Conservation (phyloP, 1,284 basidiomycete genomes). For the Sutorius eximius region DNA sequence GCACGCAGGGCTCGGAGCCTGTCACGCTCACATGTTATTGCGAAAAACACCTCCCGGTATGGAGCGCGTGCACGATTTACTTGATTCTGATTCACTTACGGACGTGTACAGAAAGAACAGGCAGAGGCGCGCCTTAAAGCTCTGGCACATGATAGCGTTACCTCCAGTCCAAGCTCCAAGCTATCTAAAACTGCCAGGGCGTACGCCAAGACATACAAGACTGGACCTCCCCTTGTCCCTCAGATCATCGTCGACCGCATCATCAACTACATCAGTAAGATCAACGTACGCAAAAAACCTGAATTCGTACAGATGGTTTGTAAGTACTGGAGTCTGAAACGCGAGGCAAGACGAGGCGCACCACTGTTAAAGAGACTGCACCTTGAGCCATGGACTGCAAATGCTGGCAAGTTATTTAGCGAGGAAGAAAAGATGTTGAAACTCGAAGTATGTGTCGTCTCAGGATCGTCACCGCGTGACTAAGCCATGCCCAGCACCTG, state of each 20-base stretch:
- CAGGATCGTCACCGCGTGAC: slow-evolving; percentile 1
- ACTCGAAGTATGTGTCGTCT: slow-evolving; percentile 58
- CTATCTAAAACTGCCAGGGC: slow-evolving; percentile 73
- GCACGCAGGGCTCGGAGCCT: slow-evolving; percentile 69
- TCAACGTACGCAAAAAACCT: slow-evolving; percentile 74
- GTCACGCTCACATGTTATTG: slow-evolving; percentile 77
- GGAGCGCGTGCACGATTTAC: slow-evolving; percentile 28
- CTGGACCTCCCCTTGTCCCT: slow-evolving; percentile 76
- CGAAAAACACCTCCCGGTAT: slow-evolving; percentile 85
- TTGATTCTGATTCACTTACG: slow-evolving; percentile 7
- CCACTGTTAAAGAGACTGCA: slow-evolving; percentile 93
- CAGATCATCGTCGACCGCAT: slow-evolving; percentile 76
- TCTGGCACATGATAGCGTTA: slow-evolving; percentile 47
- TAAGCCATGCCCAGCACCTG: slow-evolving; percentile 53
- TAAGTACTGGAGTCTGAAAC: slow-evolving; percentile 96
- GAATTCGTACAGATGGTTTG: slow-evolving; percentile 82
- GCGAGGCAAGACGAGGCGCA: slow-evolving; percentile 90
- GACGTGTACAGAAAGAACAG: slow-evolving; percentile 58
- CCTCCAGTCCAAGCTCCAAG: slow-evolving; percentile 42
- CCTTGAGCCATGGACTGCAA: slow-evolving; percentile 96
- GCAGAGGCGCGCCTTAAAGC: slow-evolving; percentile 59
- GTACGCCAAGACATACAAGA: slow-evolving; percentile 78
- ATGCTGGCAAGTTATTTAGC: slow-evolving; percentile 60
- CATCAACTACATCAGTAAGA: slow-evolving; percentile 71
- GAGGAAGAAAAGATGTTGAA: slow-evolving; percentile 86